Conservation (phyloP, 768 basidiomycete species). For the Rhizopogon rudus region DNA sequence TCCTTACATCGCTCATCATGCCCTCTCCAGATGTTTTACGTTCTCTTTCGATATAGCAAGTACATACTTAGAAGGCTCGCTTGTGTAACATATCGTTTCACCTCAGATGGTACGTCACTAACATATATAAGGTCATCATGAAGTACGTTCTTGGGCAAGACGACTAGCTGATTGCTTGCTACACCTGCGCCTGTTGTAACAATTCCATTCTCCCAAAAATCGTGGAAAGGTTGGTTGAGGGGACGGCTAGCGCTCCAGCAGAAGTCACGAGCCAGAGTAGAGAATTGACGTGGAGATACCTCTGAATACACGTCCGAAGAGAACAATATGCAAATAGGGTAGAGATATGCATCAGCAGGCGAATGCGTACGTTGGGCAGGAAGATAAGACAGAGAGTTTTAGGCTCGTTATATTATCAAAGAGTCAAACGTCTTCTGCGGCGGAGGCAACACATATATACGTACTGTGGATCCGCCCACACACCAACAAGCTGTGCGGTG, state of each 20-base stretch:
- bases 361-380: slow-evolving; percentile 57
- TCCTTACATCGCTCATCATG: no score
- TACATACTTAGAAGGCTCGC: no score
- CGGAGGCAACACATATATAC: slow-evolving; percentile 15
- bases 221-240: slow-evolving; percentile 53
- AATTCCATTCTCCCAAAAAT: slow-evolving; percentile 76
- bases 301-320: slow-evolving; percentile 60
- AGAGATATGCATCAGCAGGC: slow-evolving; percentile 58
- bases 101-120: no score
- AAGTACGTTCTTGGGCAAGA: slow-evolving; percentile 21
- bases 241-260: slow-evolving; percentile 44
- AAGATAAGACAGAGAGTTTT: slow-evolving; percentile 63
- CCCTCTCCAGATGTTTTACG: no score
- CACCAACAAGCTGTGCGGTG: slow-evolving; percentile 65
- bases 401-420: slow-evolving; percentile 45
- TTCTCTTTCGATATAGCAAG: no score
- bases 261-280: slow-evolving; percentile 69
- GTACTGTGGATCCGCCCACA: slow-evolving; percentile 74
- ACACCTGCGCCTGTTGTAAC: slow-evolving; percentile 67
- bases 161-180: slow-evolving; percentile 61
- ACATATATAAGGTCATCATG: no score
- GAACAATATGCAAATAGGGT: slow-evolving; percentile 51
- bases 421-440: not conserved
- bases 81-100: no score
- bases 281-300: slow-evolving; percentile 73